phyloP scores from a whole-genome alignment of 2,329 filamentous ascomycete genomes.

The Sordariomycetes sp. region DNA sequence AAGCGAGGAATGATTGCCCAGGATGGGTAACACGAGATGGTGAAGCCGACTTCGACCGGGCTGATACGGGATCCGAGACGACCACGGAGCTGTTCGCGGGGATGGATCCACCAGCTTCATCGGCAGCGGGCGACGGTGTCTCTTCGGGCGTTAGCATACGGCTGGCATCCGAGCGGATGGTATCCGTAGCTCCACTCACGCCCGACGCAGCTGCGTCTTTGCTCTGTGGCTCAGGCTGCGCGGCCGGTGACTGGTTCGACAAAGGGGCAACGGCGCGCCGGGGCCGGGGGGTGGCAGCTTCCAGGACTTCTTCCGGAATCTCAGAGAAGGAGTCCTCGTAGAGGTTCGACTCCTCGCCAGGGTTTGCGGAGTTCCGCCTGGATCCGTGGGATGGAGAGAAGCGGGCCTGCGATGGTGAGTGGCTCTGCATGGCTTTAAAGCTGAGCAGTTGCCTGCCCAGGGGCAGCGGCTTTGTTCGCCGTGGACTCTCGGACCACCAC shows the following conservation, averaged over 20 bases:
- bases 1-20: not conserved
- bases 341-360: conserved; percentile 18
- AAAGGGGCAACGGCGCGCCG: not conserved
- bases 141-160: conserved; percentile 44
- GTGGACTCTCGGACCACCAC: conserved; percentile 23
- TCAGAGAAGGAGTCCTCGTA: conserved; percentile 50
- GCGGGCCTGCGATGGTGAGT: conserved; percentile 1
- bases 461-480: conserved; percentile 17
- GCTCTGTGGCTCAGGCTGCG: not conserved
- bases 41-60: not conserved
- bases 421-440: conserved; percentile 15
- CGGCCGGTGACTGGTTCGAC: not conserved
- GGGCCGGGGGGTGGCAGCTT: conserved; percentile 33
- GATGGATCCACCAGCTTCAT: conserved; percentile 7
- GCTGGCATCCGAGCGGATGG: conserved; percentile 26
- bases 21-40: not conserved
- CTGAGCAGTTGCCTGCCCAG: conserved; percentile 22
- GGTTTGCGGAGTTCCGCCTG: conserved; percentile 6
- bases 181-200: conserved; percentile 18
- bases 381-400: not conserved
- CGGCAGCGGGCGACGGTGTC: conserved; percentile 28
- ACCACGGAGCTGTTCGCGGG: not conserved
- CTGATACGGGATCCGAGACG: not conserved
- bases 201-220: conserved; percentile 2
- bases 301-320: conserved; percentile 38